Percentiles rank a stretch among this genome's conserved stretches.
Evolutionary conservation across 208 protist genomes (phyloP).

Genomic region (Vickermania spadyakhi): DNA sequence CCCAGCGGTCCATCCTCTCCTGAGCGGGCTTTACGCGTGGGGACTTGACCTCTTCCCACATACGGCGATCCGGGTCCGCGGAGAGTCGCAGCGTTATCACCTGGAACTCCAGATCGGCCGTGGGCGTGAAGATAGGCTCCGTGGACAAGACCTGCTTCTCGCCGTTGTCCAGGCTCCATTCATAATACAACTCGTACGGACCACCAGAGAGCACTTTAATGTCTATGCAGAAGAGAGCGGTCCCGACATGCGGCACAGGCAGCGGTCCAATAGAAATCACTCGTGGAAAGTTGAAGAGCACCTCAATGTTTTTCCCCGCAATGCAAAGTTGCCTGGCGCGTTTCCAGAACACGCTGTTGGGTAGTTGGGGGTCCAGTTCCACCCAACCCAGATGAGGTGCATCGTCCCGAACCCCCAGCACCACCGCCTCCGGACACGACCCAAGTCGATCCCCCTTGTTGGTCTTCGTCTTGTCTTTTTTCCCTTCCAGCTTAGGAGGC

Average conservation of each 20-base stretch:
- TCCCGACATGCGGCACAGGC: conserved; percentile 48
- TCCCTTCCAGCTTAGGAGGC: conserved; percentile 1
- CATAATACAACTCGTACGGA: conserved; percentile 30
- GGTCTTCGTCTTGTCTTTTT: conserved; percentile 12
- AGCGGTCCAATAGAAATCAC: conserved; percentile 55
- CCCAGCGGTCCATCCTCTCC: conserved; percentile 48
- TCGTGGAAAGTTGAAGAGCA: conserved; percentile 73
- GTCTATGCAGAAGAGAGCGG: conserved; percentile 51
- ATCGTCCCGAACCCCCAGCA: conserved; percentile 33
- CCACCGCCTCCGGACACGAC: conserved; percentile 33
- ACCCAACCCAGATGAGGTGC: conserved; percentile 11
- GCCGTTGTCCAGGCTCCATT: conserved; percentile 43
- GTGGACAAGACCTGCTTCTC: conserved; percentile 13
- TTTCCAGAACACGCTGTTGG: conserved; percentile 55
- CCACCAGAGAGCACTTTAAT: conserved; percentile 46
- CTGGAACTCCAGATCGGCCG: conserved; percentile 33
- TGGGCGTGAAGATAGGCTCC: conserved; percentile 37
- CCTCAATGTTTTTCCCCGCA: conserved; percentile 17
- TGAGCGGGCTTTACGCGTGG: conserved; percentile 27
- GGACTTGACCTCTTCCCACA: conserved; percentile 54
- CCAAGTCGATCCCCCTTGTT: conserved; percentile 38
- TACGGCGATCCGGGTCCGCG: conserved; percentile 18
- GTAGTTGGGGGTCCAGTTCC: conserved; percentile 35
- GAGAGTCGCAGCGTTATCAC: conserved; percentile 47
- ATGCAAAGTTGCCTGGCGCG: conserved; percentile 35